These are phyloP conservation scores for Aethionema arabicum DNA, from an alignment of 345 rosid species.

Conservation along the genomic window DNA sequence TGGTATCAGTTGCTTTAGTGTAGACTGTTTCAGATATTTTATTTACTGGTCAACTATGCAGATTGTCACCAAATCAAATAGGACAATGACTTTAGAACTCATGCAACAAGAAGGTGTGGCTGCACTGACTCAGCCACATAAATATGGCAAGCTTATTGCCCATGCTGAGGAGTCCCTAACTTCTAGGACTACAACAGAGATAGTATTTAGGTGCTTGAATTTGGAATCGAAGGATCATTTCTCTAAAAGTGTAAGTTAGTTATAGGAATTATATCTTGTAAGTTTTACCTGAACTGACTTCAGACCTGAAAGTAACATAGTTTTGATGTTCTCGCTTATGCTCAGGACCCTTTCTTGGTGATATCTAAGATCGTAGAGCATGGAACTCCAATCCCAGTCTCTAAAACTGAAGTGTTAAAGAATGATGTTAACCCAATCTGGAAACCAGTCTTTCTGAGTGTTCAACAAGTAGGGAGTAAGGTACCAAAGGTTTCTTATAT, in stretches of 20 bases:
- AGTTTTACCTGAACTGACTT: constrained; percentile 8
- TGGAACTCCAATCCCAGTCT: constrained; percentile 65
- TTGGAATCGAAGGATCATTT: constrained; percentile 79
- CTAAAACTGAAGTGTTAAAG: constrained; percentile 86
- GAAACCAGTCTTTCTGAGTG: constrained; percentile 73
- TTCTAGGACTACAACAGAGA: constrained; percentile 70
- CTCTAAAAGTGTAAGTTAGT: constrained; percentile 71
- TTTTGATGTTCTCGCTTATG: constrained; percentile 19
- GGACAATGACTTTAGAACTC: constrained; percentile 56
- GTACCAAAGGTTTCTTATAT: constrained; percentile 40
- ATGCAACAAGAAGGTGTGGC: constrained; percentile 49
- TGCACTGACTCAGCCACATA: constrained; percentile 39
- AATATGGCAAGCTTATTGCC: constrained; percentile 61
- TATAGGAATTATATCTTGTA: constrained; percentile 18
- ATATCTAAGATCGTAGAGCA: constrained; percentile 72
- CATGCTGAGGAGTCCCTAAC: constrained; percentile 84
- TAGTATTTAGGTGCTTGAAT: constrained; percentile 69
- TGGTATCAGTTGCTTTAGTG: background rate
- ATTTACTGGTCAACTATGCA: constrained; percentile 34
- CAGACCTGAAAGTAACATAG: constrained; percentile 1
- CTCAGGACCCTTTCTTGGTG: constrained; percentile 87
- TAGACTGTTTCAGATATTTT: constrained; percentile 2
- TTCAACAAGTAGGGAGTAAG: constrained; percentile 92
- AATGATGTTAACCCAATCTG: constrained; percentile 67
- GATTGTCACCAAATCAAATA: constrained; percentile 63